Evolutionary conservation across 2,329 filamentous ascomycete genomes (phyloP), one percentile per base, ranked within the genome.

Genomic region (Periconia sp.): DNA sequence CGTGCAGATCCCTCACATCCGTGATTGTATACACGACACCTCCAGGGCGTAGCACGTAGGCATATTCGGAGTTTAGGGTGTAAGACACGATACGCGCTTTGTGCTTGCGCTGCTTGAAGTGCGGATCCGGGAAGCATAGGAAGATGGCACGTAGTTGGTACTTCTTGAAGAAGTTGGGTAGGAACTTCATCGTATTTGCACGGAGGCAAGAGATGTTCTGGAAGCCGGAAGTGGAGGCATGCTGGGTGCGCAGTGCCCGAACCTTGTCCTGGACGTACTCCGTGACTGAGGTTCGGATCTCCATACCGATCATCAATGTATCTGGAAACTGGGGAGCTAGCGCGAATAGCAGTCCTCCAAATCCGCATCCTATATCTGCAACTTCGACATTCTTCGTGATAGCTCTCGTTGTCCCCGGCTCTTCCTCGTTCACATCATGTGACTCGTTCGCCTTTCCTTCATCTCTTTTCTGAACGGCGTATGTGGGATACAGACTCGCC

Each of bases 131-230:
- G 67, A 99, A 99, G 76, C 94, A 99, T 60, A 99, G 88, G 71
- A 99, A 99, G 65, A 97, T 89, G 66, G 95, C 95, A 51, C 80
- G 82, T 11, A 99, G 82, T 67, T 96, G 92, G 11, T 74, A 78
- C 61, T 86, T 88, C 40, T 73, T 76, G 78, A 99, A 97, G 78
- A 96, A 96, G 67, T 99, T 97, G 50, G 95, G 92, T n/a, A 99
- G 78, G 71, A 97, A 99, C 70, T 99, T 99, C 94, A 99, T 99
- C 4, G 90, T 89, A 75, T 99, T 99, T 54, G 89, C 89, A 50
- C 94, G 86, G 34, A 99, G 77, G 65, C 90, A 95, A 23, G 88
- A 85, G 40, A 92, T 86, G 69, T 99, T 99, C 65, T 95, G 87
- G 69, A 90, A 97, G 33, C 75, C 70, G 13, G 69, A 47, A 19